Conservation (phyloP, 2,329 filamentous ascomycete species). For the Ophiostoma tasmaniense region DNA sequence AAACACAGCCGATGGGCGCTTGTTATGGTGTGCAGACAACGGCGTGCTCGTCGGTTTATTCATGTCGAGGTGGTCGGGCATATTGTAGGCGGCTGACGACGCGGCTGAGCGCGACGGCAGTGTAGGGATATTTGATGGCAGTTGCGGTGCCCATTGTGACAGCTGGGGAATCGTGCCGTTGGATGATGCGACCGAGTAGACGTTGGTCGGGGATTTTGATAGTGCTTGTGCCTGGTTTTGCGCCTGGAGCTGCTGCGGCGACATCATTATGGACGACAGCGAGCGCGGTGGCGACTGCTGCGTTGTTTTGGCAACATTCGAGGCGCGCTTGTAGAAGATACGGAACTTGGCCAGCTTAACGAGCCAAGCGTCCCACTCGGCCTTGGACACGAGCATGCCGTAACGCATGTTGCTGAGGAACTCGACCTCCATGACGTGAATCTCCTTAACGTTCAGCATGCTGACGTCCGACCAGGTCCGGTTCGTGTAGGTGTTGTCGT, state of each 20-base stretch:
- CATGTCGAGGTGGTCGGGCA: slow-evolving; percentile 1
- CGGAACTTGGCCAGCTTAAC: slow-evolving; percentile 72
- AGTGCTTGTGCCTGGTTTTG: slow-evolving; percentile 20
- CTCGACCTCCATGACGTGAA: slow-evolving; percentile 99
- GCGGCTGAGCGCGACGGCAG: neutral
- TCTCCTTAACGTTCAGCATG: slow-evolving; percentile 84
- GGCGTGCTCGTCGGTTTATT: slow-evolving; percentile 28
- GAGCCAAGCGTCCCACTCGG: slow-evolving; percentile 84
- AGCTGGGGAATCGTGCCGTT: neutral
- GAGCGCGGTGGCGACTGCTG: slow-evolving; percentile 29
- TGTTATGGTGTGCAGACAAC: slow-evolving; percentile 21
- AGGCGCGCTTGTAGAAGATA: slow-evolving; percentile 68
- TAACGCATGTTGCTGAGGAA: slow-evolving; percentile 98
- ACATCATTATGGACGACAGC: slow-evolving; percentile 39
- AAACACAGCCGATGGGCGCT: slow-evolving; percentile 44
- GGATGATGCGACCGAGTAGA: neutral
- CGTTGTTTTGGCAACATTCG: slow-evolving; percentile 30
- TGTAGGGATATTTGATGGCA: neutral
- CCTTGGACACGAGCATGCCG: slow-evolving; percentile 75
- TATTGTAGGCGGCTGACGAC: neutral
- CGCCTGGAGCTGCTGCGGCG: slow-evolving; percentile 29
- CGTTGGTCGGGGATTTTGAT: neutral
- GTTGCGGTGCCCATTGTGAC: neutral
- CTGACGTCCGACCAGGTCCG: slow-evolving; percentile 99
- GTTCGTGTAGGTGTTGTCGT: slow-evolving; percentile 99